phyloP scores from a whole-genome alignment of 2,329 filamentous ascomycete genomes.

The Sordariomycetes sp. region DNA sequence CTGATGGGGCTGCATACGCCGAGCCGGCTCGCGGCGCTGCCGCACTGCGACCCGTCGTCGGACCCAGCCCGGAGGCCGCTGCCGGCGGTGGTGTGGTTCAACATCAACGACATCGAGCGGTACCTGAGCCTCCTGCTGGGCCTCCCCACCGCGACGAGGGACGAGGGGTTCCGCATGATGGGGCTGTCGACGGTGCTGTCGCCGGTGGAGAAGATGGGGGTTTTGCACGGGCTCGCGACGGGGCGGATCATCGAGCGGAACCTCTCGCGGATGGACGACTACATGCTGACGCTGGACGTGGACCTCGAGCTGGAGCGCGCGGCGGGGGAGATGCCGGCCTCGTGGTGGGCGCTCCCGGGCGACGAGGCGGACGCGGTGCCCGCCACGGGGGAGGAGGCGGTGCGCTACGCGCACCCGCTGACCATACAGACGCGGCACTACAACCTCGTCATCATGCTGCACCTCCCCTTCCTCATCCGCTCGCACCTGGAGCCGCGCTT shows the following conservation, averaged over 20 bases:
- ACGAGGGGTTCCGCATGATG: conserved; percentile 21
- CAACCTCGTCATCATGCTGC: conserved; percentile 38
- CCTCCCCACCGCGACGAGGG: conserved; percentile 28
- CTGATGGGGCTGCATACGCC: conserved; percentile 36
- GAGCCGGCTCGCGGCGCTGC: conserved; percentile 9
- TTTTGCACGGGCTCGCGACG: conserved; percentile 28
- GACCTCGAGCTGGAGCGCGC: conserved; percentile 35
- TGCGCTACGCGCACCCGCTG: conserved; percentile 13
- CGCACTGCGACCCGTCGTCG: conserved; percentile 12
- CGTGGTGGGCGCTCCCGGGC: conserved; percentile 36
- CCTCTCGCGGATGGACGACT: conserved; percentile 15
- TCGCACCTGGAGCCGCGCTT: conserved; percentile 24
- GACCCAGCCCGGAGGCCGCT: conserved; percentile 15
- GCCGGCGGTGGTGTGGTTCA: conserved; percentile 32
- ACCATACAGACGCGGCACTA: conserved; percentile 40
- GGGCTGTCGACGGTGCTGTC: neutral
- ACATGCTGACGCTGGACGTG: conserved; percentile 28
- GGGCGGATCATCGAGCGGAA: conserved; percentile 38
- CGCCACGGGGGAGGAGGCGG: conserved; percentile 32
- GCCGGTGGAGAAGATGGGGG: conserved; percentile 20
- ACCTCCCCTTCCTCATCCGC: conserved; percentile 43
- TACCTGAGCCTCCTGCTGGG: conserved; percentile 36
- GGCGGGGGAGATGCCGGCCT: conserved; percentile 24
- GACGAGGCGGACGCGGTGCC: conserved; percentile 21
- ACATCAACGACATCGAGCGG: conserved; percentile 31